Percentiles rank a stretch among this genome's conserved stretches.
phyloP scores from a whole-genome alignment of 2,329 filamentous ascomycete species.

The Tympanopsis confertula region DNA sequence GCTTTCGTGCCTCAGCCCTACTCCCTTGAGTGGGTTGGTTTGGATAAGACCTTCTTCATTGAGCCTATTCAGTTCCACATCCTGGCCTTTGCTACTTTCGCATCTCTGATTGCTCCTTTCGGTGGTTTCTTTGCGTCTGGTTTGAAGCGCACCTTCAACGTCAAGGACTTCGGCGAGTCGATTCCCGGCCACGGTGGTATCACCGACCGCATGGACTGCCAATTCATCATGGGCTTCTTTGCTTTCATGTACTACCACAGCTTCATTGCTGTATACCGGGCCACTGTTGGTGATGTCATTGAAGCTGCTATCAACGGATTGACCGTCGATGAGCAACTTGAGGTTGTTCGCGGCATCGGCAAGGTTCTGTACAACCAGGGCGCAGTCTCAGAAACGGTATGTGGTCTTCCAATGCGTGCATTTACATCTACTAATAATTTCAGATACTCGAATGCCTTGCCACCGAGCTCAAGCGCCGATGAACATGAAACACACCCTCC shows the following conservation, averaged over 20 bases:
- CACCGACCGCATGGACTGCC: constrained; percentile 98
- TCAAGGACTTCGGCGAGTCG: constrained; percentile 98
- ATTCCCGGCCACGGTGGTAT: constrained; percentile 97
- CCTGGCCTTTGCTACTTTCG: constrained; percentile 80
- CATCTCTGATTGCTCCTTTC: constrained; percentile 91
- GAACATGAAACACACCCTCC: constrained; percentile 5
- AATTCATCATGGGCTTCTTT: constrained; percentile 99
- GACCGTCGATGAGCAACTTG: constrained; percentile 76
- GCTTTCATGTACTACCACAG: constrained; percentile 97
- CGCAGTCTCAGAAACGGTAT: constrained; percentile 12
- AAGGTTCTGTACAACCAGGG: constrained; percentile 57
- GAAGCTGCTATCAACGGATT: constrained; percentile 88
- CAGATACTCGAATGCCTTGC: constrained; percentile 1
- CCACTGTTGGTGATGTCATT: constrained; percentile 74
- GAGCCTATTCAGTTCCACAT: constrained; percentile 91
- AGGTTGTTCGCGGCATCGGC: constrained; percentile 56
- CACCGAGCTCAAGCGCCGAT: neutral
- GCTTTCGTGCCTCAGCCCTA: constrained; percentile 75
- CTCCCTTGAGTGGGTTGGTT: constrained; percentile 58
- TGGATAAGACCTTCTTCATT: constrained; percentile 63
- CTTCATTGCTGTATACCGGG: constrained; percentile 84
- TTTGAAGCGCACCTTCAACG: constrained; percentile 96
- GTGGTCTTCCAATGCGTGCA: neutral
- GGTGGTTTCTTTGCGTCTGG: constrained; percentile 97
- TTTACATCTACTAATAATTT: neutral